A percentile compares a stretch with the other conserved stretches of the same genome.
phyloP scores from a whole-genome alignment of 1,284 basidiomycete species.

The Rhodotorula glutinis region DNA sequence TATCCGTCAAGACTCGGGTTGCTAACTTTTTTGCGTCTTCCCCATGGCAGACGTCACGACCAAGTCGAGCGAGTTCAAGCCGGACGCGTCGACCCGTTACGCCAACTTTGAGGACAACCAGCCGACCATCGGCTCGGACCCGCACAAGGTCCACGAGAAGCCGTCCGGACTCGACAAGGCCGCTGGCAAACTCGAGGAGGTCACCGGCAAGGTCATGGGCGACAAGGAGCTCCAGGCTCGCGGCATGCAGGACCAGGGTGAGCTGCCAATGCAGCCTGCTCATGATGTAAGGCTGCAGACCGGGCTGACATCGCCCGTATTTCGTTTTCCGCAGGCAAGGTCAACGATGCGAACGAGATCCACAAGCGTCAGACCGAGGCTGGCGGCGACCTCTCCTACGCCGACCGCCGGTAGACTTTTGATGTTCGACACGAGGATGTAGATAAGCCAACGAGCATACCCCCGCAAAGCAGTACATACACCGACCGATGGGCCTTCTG shows the following conservation, averaged over 20 bases:
- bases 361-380: not conserved
- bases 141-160: constrained; percentile 1
- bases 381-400: constrained; percentile 1
- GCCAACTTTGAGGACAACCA: constrained; percentile 6
- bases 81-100: not conserved
- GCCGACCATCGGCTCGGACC: not conserved
- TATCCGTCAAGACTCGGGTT: too few relatives aligned
- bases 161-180: constrained; percentile 6
- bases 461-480: too few relatives aligned
- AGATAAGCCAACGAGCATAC: too few relatives aligned
- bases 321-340: not conserved
- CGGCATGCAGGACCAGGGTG: not conserved
- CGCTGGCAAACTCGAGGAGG: constrained; percentile 2
- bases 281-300: not conserved
- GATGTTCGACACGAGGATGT: not conserved
- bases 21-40: not conserved
- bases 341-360: not conserved
- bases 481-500: too few relatives aligned
- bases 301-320: not conserved
- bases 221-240: constrained; percentile 6
- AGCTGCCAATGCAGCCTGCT: too few relatives aligned
- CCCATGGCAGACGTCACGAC: not conserved
- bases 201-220: constrained; percentile 7
- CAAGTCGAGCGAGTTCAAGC: constrained; percentile 1
- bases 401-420: not conserved